A percentile compares a stretch with the other conserved stretches of the same genome.
These are phyloP conservation scores for Populus ilicifolia DNA, from an alignment of 345 rosid genomes.

Conservation along the genomic window DNA sequence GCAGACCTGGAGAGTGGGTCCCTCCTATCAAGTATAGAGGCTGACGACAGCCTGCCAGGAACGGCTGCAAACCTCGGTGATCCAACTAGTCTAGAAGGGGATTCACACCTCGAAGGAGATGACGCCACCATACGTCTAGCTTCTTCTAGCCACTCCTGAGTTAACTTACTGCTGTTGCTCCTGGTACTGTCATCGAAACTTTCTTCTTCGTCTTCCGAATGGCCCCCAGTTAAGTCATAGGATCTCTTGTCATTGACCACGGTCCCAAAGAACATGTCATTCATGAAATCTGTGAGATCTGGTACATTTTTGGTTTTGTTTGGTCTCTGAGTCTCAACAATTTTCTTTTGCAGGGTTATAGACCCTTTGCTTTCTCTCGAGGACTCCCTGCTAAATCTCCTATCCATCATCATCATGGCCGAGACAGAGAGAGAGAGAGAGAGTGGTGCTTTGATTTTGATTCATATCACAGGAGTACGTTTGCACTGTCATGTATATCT, in stretches of 20 bases:
- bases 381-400: conserved; percentile 22
- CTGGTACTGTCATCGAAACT: conserved; percentile 52
- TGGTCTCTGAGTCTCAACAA: conserved; percentile 16
- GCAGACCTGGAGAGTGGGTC: conserved; percentile 67
- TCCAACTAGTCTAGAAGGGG: conserved; percentile 40
- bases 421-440: background rate
- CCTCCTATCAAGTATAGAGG: conserved; percentile 40
- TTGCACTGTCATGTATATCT: background rate
- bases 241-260: conserved; percentile 30
- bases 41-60: conserved; percentile 29
- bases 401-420: conserved; percentile 25
- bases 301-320: conserved; percentile 26
- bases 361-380: conserved; percentile 20
- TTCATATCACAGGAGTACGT: background rate
- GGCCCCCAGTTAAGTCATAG: conserved; percentile 41
- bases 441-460: background rate
- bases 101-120: conserved; percentile 41
- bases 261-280: conserved; percentile 61
- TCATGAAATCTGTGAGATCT: conserved; percentile 67
- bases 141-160: conserved; percentile 60
- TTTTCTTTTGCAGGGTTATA: conserved; percentile 28
- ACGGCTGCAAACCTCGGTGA: conserved; percentile 45
- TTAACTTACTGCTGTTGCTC: conserved; percentile 53
- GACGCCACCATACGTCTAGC: conserved; percentile 52
- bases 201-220: conserved; percentile 1